A percentile compares a stretch with the other conserved stretches of the same genome.
phyloP scores from a whole-genome alignment of 345 rosid genomes.

The Murraya koenigii region DNA sequence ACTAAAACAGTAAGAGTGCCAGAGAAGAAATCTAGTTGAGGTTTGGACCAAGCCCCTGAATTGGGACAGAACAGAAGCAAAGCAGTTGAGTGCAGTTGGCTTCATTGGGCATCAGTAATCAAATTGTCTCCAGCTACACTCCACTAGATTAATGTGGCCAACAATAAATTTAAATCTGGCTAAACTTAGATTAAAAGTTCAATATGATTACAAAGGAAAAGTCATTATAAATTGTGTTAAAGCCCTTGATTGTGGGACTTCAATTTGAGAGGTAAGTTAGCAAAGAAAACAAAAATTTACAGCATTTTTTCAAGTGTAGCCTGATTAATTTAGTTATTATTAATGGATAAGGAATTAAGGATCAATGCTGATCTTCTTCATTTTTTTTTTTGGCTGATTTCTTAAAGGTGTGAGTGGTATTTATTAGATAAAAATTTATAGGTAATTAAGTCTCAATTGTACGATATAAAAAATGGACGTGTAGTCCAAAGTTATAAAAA shows the following conservation, averaged over 20 bases:
- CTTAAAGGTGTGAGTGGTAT: too few species aligned
- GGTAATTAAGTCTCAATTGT: too few species aligned
- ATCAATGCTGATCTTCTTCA: too few species aligned
- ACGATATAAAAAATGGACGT: rapidly evolving
- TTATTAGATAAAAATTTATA: too few species aligned
- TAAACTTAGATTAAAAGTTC: background rate
- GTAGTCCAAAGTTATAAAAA: too few species aligned
- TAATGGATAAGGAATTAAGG: too few species aligned
- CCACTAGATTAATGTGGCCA: background rate
- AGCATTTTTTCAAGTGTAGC: too few species aligned
- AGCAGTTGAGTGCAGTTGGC: background rate
- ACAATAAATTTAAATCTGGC: background rate
- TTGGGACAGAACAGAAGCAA: background rate
- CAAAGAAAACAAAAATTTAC: too few species aligned
- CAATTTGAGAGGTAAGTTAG: background rate
- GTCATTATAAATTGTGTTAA: background rate
- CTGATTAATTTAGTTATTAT: too few species aligned
- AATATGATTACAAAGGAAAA: too few species aligned
- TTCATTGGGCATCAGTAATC: background rate
- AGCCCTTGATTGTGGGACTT: background rate
- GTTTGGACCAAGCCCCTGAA: background rate
- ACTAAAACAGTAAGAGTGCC: background rate
- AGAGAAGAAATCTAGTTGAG: background rate
- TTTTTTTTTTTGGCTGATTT: too few species aligned
- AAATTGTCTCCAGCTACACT: background rate